Evolutionary conservation across 495 filamentous ascomycete species (phyloP).

Genomic region (Podospora sp.): DNA sequence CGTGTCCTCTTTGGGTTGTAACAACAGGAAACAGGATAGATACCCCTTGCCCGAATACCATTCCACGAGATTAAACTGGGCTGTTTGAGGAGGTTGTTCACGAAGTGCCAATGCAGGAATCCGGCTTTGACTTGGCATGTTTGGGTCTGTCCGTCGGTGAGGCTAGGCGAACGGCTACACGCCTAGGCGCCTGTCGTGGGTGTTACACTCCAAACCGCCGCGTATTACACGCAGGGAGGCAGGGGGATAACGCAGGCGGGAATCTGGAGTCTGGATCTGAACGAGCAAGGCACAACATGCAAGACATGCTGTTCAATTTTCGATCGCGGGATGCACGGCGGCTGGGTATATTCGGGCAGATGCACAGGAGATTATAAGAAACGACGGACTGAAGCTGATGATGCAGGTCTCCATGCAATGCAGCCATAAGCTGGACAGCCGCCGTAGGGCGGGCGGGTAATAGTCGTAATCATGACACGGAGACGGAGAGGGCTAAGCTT

Average conservation of each 20-base stretch:
- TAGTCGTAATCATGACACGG: no score
- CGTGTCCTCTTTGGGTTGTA: background rate
- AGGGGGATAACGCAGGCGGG: background rate
- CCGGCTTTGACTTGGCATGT: no score
- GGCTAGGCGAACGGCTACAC: background rate
- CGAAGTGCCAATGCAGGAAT: background rate
- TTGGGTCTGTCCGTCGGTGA: background rate
- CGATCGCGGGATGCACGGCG: background rate
- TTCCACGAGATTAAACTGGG: background rate
- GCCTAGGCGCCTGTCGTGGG: background rate
- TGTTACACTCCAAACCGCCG: background rate
- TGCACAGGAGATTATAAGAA: background rate
- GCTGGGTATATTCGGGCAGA: background rate
- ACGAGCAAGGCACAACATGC: background rate
- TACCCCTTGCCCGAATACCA: background rate
- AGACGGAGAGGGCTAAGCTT: background rate
- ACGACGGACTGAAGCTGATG: background rate
- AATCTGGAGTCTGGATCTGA: background rate
- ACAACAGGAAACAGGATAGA: constrained; percentile 1
- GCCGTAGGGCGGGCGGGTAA: background rate
- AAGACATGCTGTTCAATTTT: background rate
- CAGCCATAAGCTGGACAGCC: background rate
- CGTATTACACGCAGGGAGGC: background rate
- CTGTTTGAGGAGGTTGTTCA: no score
- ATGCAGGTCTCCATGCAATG: background rate